These are phyloP conservation scores for Zarea fungicola DNA, from an alignment of 2,329 filamentous ascomycete species.

Conservation along the genomic window DNA sequence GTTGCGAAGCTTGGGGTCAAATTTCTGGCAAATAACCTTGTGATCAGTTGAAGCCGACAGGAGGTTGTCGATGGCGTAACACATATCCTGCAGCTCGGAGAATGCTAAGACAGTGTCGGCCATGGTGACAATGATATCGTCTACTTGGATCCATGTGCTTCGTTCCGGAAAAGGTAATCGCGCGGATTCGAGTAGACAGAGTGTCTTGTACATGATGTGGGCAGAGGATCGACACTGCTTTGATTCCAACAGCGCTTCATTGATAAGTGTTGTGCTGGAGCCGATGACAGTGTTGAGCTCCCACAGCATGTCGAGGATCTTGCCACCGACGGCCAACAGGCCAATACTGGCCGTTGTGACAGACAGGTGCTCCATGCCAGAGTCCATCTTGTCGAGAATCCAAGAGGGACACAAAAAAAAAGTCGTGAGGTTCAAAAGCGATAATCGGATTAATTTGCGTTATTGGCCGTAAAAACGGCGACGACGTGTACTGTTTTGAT, in stretches of 20 bases:
- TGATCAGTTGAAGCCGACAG: slow-evolving; percentile 17
- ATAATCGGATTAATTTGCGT: not conserved
- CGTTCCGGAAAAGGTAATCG: slow-evolving; percentile 31
- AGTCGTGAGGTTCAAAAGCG: not conserved
- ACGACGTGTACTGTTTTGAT: slow-evolving; percentile 10
- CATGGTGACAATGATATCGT: slow-evolving; percentile 30
- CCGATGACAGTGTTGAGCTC: slow-evolving; percentile 29
- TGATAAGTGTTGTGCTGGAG: slow-evolving; percentile 23
- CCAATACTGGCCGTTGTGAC: slow-evolving; percentile 33
- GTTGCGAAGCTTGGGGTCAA: slow-evolving; percentile 20
- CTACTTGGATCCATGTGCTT: slow-evolving; percentile 29
- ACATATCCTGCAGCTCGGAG: slow-evolving; percentile 27
- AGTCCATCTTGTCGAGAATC: not conserved
- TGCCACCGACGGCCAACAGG: slow-evolving; percentile 31
- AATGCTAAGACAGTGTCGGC: slow-evolving; percentile 33
- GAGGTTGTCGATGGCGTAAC: slow-evolving; percentile 21
- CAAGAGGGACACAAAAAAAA: not conserved
- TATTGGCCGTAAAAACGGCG: slow-evolving; percentile 9
- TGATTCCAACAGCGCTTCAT: slow-evolving; percentile 29
- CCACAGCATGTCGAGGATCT: slow-evolving; percentile 29
- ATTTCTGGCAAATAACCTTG: slow-evolving; percentile 14
- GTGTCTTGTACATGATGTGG: slow-evolving; percentile 31
- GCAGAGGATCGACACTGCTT: slow-evolving; percentile 34
- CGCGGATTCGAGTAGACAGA: slow-evolving; percentile 27
- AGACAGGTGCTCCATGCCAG: slow-evolving; percentile 24